These are phyloP conservation scores for Copromyces sp. DNA, from an alignment of 495 filamentous ascomycete genomes.

Conservation along the genomic window DNA sequence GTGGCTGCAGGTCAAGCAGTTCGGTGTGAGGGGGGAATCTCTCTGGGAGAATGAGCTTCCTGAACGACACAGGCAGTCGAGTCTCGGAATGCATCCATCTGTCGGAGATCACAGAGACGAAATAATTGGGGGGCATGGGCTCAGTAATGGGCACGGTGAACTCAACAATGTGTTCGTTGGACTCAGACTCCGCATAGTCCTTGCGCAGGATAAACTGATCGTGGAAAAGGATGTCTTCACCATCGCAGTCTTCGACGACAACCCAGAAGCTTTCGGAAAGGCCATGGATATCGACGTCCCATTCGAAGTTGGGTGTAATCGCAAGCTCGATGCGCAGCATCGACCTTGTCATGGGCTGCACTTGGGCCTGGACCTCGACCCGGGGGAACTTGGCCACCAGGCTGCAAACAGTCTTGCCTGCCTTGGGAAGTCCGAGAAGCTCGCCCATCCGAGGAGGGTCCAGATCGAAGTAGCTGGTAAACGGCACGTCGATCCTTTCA, in stretches of 20 bases:
- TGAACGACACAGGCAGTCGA: constrained; percentile 85
- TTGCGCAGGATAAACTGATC: constrained; percentile 88
- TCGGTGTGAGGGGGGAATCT: constrained; percentile 92
- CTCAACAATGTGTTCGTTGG: constrained; percentile 93
- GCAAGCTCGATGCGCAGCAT: constrained; percentile 92
- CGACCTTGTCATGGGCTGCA: constrained; percentile 88
- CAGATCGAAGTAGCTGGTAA: constrained; percentile 87
- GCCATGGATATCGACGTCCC: constrained; percentile 87
- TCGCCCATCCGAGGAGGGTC: constrained; percentile 97
- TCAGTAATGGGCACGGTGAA: constrained; percentile 95
- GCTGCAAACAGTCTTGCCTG: constrained; percentile 73
- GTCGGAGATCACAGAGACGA: constrained; percentile 88
- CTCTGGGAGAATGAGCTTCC: constrained; percentile 86
- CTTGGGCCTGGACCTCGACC: constrained; percentile 81
- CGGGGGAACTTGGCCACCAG: constrained; percentile 89
- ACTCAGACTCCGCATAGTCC: constrained; percentile 66
- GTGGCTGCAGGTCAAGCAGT: constrained; percentile 78
- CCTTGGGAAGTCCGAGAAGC: constrained; percentile 82
- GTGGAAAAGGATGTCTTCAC: constrained; percentile 90
- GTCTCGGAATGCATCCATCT: constrained; percentile 98
- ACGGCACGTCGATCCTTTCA: constrained; percentile 90
- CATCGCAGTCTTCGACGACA: constrained; percentile 92
- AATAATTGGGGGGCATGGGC: constrained; percentile 97
- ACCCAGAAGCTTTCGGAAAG: constrained; percentile 92
- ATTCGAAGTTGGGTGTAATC: constrained; percentile 91